Evolutionary conservation across 768 basidiomycete genomes (phyloP), one percentile per base, ranked within the genome.

Genomic region (Artomyces pyxidatus): DNA sequence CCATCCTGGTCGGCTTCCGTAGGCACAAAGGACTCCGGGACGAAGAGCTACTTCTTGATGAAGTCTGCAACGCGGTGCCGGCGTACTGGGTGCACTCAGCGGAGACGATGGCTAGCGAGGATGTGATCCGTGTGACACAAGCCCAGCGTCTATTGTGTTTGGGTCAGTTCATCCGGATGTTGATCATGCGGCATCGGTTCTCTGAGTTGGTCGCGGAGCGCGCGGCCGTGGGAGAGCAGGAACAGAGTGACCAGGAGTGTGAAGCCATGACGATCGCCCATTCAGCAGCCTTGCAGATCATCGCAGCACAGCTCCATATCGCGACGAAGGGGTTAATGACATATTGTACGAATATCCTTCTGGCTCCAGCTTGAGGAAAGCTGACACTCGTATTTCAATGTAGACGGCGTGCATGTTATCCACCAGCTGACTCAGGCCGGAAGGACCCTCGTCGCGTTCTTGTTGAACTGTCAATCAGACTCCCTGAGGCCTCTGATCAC

Each of bases 351-450:
- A 75, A 30, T 56, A 38, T 50, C 45, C 37, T 42, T 49, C 29
- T 43, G 37, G 43, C 16, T 40, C n/a, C 58, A 23, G 41, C 42
- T 38, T 22, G 37, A 12, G 32, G 54, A n/a, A 26, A 16, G 23
- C 22, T 32, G 16, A 32, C 46, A 37, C 53, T 28, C 7, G 25
- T 27, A 22, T 6, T 22, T 46, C 28, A 4, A 17, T 21, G 4
- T 59, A 93, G 90, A 92, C 65, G 92, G 92, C 2, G 91, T 95
- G 1, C 91, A 94, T 63, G 91, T 94, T 51, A 95, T 96, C 40
- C 92, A 96, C 62, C 93, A 96, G 64, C 71, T 95, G 51, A 94
- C 92, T 3, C 91, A 94, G 61, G 92, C 92, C 21, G 93, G 93
- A 7, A 79, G 93, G 43, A 93, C 93, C 2, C 73, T 96, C 16